These are phyloP conservation scores for Xylaria curta DNA, from an alignment of 495 filamentous ascomycete species.

Conservation along the genomic window DNA sequence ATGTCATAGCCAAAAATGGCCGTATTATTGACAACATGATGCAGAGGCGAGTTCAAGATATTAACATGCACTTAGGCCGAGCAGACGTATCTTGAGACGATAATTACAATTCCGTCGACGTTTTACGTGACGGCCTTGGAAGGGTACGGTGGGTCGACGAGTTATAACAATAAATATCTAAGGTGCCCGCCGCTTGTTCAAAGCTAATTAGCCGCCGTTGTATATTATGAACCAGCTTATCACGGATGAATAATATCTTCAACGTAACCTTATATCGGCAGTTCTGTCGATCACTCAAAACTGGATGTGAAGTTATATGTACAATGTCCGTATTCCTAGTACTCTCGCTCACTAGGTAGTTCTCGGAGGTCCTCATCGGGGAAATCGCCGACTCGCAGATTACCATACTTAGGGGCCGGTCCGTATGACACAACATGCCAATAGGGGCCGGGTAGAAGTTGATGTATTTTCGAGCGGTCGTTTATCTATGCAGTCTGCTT, in stretches of 20 bases:
- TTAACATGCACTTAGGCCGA: not conserved
- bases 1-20: not conserved
- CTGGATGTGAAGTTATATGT: not conserved
- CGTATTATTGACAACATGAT: constrained; percentile 8
- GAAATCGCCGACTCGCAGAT: too few species aligned
- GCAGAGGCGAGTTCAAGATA: not conserved
- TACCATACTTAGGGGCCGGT: too few species aligned
- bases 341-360: not conserved
- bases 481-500: too few species aligned
- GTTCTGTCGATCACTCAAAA: not conserved
- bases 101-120: not conserved
- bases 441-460: too few species aligned
- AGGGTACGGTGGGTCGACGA: not conserved
- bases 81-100: not conserved
- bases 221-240: not conserved
- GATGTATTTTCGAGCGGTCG: too few species aligned
- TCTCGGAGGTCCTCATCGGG: too few species aligned
- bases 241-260: not conserved
- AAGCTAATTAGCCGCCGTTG: constrained; percentile 20
- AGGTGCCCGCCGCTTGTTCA: not conserved
- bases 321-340: not conserved
- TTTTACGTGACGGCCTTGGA: not conserved
- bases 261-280: constrained; percentile 10
- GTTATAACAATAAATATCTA: not conserved
- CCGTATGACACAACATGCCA: too few species aligned